Evolutionary conservation across 2,329 filamentous ascomycete species (phyloP).

Genomic region (Aspergillus neotritici): DNA sequence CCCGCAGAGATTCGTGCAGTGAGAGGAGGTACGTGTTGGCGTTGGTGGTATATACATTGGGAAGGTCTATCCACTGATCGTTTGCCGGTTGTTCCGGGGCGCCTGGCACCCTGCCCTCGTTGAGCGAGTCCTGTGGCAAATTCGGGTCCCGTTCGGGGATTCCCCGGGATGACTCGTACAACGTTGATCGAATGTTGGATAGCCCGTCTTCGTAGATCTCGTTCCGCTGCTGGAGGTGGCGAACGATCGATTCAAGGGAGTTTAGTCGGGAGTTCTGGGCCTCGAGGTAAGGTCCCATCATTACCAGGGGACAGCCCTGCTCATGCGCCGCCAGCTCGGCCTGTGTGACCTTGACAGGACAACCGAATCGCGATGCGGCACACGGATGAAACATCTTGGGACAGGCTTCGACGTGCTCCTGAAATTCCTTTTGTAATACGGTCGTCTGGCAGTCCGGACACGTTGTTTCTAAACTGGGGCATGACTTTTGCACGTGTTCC

Average conservation of each 20-base stretch:
- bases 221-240: conserved; percentile 42
- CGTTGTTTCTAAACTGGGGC: conserved; percentile 30
- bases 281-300: conserved; percentile 42
- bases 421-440: conserved; percentile 28
- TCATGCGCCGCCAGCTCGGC: conserved; percentile 41
- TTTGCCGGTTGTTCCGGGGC: conserved; percentile 1
- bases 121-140: conserved; percentile 6
- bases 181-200: conserved; percentile 36
- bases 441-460: conserved; percentile 35
- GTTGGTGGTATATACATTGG: conserved; percentile 31
- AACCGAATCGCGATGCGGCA: conserved; percentile 40
- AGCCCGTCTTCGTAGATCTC: conserved; percentile 44
- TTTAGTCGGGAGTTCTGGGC: conserved; percentile 40
- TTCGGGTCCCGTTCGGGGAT: conserved; percentile 9
- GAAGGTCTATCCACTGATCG: conserved; percentile 14
- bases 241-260: conserved; percentile 41
- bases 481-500: conserved; percentile 35
- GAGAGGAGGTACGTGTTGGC: conserved; percentile 54
- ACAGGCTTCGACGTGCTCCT: conserved; percentile 35
- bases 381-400: conserved; percentile 34
- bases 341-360: conserved; percentile 33
- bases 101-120: not conserved
- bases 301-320: conserved; percentile 47
- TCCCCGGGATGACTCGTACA: conserved; percentile 28
- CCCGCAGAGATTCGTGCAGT: conserved; percentile 56